Evolutionary conservation across 176 grass and related monocot species (phyloP).

Genomic region (Oryza officinalis): DNA sequence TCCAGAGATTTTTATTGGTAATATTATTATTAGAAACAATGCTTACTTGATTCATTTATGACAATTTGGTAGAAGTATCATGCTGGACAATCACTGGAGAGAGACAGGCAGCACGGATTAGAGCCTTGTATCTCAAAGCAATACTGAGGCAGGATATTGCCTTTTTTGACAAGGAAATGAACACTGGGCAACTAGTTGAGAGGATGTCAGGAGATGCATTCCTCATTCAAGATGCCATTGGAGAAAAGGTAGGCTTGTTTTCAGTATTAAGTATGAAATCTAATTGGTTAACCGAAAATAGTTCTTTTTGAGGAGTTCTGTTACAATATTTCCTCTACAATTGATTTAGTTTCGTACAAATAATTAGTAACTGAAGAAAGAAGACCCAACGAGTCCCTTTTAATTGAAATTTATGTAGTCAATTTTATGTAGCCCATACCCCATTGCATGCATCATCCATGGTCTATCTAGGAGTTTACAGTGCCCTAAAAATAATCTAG

Average conservation of each 20-base stretch:
- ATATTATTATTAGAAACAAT: neutral
- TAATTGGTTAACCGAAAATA: too few species aligned
- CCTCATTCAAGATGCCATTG: slow-evolving; percentile 57
- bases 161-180: slow-evolving; percentile 50
- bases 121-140: slow-evolving; percentile 42
- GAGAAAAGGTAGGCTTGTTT: slow-evolving; percentile 37
- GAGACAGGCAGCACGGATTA: slow-evolving; percentile 46
- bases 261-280: too few species aligned
- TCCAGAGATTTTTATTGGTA: neutral
- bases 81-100: slow-evolving; percentile 57
- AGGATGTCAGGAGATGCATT: slow-evolving; percentile 50
- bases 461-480: too few species aligned
- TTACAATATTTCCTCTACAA: too few species aligned
- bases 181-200: slow-evolving; percentile 41
- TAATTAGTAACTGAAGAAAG: too few species aligned
- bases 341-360: too few species aligned
- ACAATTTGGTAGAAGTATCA: slow-evolving; percentile 46
- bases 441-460: too few species aligned
- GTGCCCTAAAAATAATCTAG: too few species aligned
- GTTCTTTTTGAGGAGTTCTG: too few species aligned
- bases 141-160: slow-evolving; percentile 48
- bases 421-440: too few species aligned
- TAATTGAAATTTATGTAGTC: too few species aligned
- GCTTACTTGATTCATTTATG: neutral
- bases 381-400: too few species aligned